Evolutionary conservation across 2,329 filamentous ascomycete species (phyloP).

Genomic region (Graphium sp.): DNA sequence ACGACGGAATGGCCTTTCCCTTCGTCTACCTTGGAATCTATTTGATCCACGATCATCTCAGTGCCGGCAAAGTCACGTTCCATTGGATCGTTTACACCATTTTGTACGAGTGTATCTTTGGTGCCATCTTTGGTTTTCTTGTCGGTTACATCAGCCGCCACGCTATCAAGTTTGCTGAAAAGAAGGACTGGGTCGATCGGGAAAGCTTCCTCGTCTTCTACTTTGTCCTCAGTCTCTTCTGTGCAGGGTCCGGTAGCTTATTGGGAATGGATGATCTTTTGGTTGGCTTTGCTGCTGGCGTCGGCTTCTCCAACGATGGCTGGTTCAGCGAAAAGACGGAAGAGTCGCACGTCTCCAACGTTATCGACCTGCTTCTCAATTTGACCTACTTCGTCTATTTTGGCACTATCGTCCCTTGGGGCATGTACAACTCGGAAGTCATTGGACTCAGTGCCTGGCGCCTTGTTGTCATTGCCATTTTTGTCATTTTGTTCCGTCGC

Average conservation of each 20-base stretch:
- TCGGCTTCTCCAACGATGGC: slow-evolving; percentile 98
- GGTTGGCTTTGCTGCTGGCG: slow-evolving; percentile 85
- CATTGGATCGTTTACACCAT: slow-evolving; percentile 85
- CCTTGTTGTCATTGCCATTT: slow-evolving; percentile 78
- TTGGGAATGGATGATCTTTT: slow-evolving; percentile 86
- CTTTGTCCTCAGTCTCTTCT: slow-evolving; percentile 91
- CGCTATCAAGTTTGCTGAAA: slow-evolving; percentile 75
- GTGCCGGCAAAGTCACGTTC: slow-evolving; percentile 52
- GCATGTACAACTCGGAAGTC: slow-evolving; percentile 61
- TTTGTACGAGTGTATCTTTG: slow-evolving; percentile 91
- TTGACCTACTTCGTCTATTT: slow-evolving; percentile 97
- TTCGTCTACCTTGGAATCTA: slow-evolving; percentile 91
- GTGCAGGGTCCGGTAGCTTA: slow-evolving; percentile 81
- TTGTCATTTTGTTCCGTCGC: slow-evolving; percentile 89
- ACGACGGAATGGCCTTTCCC: slow-evolving; percentile 98
- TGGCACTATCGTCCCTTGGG: slow-evolving; percentile 93
- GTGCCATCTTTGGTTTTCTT: slow-evolving; percentile 71
- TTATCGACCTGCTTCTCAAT: slow-evolving; percentile 93
- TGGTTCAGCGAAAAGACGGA: slow-evolving; percentile 99
- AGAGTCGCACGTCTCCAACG: slow-evolving; percentile 96
- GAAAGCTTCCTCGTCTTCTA: slow-evolving; percentile 98
- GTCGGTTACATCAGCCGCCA: slow-evolving; percentile 85
- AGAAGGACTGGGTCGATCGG: slow-evolving; percentile 72
- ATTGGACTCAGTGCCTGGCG: slow-evolving; percentile 76
- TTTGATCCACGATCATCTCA: slow-evolving; percentile 63